phyloP scores from a whole-genome alignment of 2,329 filamentous ascomycete species.

The Cucurbitaria berberidis region DNA sequence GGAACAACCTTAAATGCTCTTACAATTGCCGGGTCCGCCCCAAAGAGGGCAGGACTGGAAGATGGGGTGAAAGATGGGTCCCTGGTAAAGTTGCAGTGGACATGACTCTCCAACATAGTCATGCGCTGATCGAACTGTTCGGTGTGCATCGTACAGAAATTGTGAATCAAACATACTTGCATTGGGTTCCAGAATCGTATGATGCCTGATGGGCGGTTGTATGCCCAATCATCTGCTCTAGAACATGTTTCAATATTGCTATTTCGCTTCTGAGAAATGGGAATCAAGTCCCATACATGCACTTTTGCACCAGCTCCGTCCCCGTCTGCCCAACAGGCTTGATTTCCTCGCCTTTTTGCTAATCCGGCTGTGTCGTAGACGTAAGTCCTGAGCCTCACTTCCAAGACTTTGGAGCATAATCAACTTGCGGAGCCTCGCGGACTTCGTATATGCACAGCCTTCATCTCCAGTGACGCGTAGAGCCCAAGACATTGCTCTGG shows the following conservation, averaged over 20 bases:
- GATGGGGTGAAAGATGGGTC: background rate
- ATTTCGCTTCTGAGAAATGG: no score
- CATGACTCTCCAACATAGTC: background rate
- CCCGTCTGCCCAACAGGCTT: background rate
- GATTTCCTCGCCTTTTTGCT: background rate
- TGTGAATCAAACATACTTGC: background rate
- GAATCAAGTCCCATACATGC: no score
- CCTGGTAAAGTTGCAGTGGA: background rate
- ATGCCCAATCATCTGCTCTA: no score
- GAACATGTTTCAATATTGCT: no score
- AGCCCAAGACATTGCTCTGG: background rate
- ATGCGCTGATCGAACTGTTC: background rate
- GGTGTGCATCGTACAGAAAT: background rate
- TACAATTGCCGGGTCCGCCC: constrained; percentile 15
- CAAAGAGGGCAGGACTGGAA: constrained; percentile 3
- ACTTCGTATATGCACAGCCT: background rate
- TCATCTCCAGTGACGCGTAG: background rate
- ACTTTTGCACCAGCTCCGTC: background rate
- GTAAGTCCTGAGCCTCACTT: background rate
- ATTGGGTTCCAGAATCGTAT: background rate
- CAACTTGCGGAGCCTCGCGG: background rate
- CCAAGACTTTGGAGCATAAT: background rate
- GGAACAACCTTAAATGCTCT: background rate
- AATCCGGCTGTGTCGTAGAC: background rate
- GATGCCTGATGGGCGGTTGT: background rate